Percentiles rank a stretch among this genome's conserved stretches.
phyloP scores from a whole-genome alignment of 148 eudicot species.

The Cornus kousa region DNA sequence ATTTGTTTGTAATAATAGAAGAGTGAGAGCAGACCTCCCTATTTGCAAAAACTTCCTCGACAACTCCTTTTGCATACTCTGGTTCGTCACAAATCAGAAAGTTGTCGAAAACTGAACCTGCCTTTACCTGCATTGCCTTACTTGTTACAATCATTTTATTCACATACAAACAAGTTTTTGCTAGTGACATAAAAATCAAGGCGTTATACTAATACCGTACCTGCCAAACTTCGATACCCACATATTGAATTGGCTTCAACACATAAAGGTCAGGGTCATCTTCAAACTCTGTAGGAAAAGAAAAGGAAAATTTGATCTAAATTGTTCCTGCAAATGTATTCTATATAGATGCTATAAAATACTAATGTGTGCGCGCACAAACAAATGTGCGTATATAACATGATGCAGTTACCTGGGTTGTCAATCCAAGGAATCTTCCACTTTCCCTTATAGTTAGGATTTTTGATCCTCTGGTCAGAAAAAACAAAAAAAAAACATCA shows the following conservation, averaged over 20 bases:
- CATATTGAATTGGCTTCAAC: conserved; percentile 69
- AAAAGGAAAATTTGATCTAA: not conserved
- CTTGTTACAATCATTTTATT: not conserved
- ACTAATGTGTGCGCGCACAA: not conserved
- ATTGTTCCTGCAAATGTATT: not conserved
- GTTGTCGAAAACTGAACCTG: conserved; percentile 91
- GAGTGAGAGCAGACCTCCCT: conserved; percentile 57
- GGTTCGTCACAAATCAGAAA: conserved; percentile 88
- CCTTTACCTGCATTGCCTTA: conserved; percentile 67
- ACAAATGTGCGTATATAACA: conserved; percentile 8
- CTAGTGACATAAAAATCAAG: not conserved
- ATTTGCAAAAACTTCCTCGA: conserved; percentile 68
- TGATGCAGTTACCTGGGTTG: conserved; percentile 74
- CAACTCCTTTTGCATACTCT: conserved; percentile 79
- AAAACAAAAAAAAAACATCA: conserved; percentile 11
- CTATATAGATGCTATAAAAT: not conserved
- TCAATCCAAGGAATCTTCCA: conserved; percentile 98
- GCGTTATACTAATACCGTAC: conserved; percentile 23
- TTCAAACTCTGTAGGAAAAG: conserved; percentile 63
- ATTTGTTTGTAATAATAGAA: not conserved
- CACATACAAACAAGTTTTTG: not conserved
- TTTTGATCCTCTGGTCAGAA: conserved; percentile 72
- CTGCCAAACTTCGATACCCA: conserved; percentile 96
- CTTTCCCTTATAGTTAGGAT: conserved; percentile 92
- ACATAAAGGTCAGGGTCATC: conserved; percentile 95